Conservation (phyloP, 2,329 filamentous ascomycete genomes). For the Aspergillus fischeri region DNA sequence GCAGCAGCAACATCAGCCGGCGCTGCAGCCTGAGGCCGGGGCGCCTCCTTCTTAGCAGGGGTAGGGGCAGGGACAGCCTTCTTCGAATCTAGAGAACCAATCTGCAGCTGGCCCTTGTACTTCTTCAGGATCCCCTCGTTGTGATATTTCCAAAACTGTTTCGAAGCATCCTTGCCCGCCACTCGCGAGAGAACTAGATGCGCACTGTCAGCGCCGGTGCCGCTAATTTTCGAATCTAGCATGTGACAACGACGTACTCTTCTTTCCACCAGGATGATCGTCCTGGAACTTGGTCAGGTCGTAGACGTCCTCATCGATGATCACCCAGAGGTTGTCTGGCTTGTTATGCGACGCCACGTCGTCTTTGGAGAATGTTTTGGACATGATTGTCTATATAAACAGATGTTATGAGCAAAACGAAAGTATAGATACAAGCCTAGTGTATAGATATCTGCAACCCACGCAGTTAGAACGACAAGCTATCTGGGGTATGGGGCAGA, state of each 20-base stretch:
- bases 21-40: conserved; percentile 54
- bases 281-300: conserved; percentile 87
- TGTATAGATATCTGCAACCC: neutral
- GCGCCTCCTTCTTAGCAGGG: conserved; percentile 47
- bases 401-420: neutral
- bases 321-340: conserved; percentile 76
- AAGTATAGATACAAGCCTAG: conserved; percentile 2
- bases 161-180: conserved; percentile 63
- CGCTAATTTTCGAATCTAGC: neutral
- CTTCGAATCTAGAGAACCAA: conserved; percentile 81
- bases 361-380: conserved; percentile 75
- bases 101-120: conserved; percentile 56
- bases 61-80: conserved; percentile 52
- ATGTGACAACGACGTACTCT: conserved; percentile 49
- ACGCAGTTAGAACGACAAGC: neutral
- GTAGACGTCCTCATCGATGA: conserved; percentile 93
- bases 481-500: conserved; percentile 8
- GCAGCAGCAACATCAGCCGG: conserved; percentile 42
- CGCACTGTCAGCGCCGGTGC: conserved; percentile 13
- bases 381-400: conserved; percentile 57
- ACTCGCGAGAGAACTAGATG: conserved; percentile 58
- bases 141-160: conserved; percentile 66
- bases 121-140: conserved; percentile 60
- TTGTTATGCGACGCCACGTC: conserved; percentile 94
- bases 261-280: conserved; percentile 71